Conservation (phyloP, 139 green algal genomes). For the Desmodesmus armatus region DNA sequence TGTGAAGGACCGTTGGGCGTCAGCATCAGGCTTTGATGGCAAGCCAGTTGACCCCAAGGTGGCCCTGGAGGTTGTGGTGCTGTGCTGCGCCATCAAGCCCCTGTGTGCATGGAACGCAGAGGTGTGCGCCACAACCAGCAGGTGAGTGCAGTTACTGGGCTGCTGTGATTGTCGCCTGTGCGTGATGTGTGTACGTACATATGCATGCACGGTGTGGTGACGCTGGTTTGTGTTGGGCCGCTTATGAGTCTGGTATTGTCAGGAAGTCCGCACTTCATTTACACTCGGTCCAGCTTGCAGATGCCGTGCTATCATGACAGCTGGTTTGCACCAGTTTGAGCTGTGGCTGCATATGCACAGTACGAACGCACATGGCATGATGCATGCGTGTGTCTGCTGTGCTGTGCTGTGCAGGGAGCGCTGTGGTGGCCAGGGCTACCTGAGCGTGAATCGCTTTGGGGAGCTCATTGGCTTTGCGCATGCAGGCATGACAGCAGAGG, state of each 20-base stretch:
- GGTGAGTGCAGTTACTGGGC: neutral
- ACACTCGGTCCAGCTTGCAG: too few relatives aligned
- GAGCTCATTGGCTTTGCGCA: conserved; percentile 90
- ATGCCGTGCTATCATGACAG: neutral
- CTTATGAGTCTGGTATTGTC: too few relatives aligned
- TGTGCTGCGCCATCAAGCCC: conserved; percentile 96
- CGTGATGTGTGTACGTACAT: neutral
- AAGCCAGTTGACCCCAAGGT: conserved; percentile 63
- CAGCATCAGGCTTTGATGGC: conserved; percentile 78
- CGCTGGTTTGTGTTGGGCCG: too few relatives aligned
- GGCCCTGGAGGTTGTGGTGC: conserved; percentile 78
- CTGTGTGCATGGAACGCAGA: conserved; percentile 90
- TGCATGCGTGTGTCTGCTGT: neutral
- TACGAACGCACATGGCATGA: too few relatives aligned
- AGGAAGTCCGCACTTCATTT: too few relatives aligned
- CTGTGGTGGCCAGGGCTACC: conserved; percentile 84
- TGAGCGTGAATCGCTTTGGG: conserved; percentile 91
- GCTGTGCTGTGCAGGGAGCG: conserved; percentile 18
- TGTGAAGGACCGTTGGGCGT: conserved; percentile 83
- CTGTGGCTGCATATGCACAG: neutral
- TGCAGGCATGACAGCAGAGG: conserved; percentile 94
- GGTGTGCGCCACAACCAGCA: conserved; percentile 47
- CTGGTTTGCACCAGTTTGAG: neutral
- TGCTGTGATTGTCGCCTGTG: neutral
- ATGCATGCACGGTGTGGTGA: neutral